Percentiles rank a stretch among this genome's conserved stretches.
Evolutionary conservation across 345 rosid genomes (phyloP).

Genomic region (Euphorbia tirucalli): DNA sequence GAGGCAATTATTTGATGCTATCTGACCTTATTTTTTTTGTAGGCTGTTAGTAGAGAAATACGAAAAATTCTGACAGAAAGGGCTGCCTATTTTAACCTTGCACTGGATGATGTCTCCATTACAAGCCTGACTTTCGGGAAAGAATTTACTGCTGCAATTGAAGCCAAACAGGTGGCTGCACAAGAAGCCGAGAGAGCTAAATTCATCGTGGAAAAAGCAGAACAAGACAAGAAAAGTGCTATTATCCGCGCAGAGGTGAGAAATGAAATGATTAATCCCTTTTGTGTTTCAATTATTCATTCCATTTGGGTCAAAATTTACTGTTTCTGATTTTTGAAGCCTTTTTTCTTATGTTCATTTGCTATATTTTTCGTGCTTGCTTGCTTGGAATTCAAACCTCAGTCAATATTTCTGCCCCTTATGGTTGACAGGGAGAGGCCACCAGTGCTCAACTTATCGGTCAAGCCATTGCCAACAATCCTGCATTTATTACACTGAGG

Average conservation of each 20-base stretch:
- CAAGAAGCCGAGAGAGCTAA: constrained; percentile 97
- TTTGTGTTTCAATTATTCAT: neutral
- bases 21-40: neutral
- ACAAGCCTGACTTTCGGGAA: constrained; percentile 82
- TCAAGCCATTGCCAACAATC: constrained; percentile 87
- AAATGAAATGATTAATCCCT: neutral
- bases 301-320: no score
- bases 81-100: constrained; percentile 68
- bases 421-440: constrained; percentile 72
- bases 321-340: no score
- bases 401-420: neutral
- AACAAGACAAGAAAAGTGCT: constrained; percentile 90
- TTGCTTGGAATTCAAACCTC: neutral
- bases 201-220: constrained; percentile 91
- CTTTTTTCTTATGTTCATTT: neutral
- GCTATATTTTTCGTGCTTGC: neutral
- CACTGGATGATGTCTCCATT: constrained; percentile 87
- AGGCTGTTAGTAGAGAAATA: constrained; percentile 86
- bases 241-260: constrained; percentile 84
- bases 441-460: constrained; percentile 93
- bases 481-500: constrained; percentile 86
- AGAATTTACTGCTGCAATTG: constrained; percentile 94
- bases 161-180: constrained; percentile 92
- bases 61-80: constrained; percentile 82
- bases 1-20: neutral